Evolutionary conservation across 192 early-diverging fungal species (phyloP).

Genomic region (Rhizophagus sp.): DNA sequence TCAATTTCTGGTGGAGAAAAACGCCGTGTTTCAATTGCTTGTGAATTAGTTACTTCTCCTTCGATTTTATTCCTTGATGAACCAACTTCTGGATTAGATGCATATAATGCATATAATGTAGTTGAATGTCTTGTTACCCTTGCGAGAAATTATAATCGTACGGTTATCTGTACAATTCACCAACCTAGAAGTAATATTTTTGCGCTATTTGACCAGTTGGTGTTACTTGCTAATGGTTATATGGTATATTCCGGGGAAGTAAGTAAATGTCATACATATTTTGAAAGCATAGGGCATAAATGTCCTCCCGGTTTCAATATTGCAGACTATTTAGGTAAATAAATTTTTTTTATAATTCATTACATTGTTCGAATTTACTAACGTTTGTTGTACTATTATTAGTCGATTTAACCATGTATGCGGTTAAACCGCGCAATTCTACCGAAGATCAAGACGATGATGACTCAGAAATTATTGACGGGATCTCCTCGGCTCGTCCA

Average conservation of each 20-base stretch:
- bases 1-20: slow-evolving; percentile 94
- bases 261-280: slow-evolving; percentile 61
- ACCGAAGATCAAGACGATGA: not conserved
- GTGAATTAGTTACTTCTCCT: slow-evolving; percentile 89
- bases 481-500: slow-evolving; percentile 6
- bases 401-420: slow-evolving; percentile 71
- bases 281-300: slow-evolving; percentile 72
- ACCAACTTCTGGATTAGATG: slow-evolving; percentile 83
- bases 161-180: slow-evolving; percentile 92
- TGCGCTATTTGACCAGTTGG: slow-evolving; percentile 84
- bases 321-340: slow-evolving; percentile 81
- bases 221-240: slow-evolving; percentile 81
- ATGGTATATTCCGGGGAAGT: slow-evolving; percentile 84
- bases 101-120: slow-evolving; percentile 93
- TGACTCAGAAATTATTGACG: not conserved
- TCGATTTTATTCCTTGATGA: slow-evolving; percentile 91
- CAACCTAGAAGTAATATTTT: slow-evolving; percentile 94
- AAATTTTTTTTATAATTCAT: slow-evolving; percentile 54
- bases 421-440: slow-evolving; percentile 25
- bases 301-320: slow-evolving; percentile 91
- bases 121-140: slow-evolving; percentile 85
- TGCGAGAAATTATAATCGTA: slow-evolving; percentile 62
- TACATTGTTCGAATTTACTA: not conserved
- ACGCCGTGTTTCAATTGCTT: slow-evolving; percentile 90
- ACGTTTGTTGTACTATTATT: not conserved